Base-by-base conservation (phyloP, 2,329 filamentous ascomycete species). In the Botryosphaeria dothidea region DNA sequence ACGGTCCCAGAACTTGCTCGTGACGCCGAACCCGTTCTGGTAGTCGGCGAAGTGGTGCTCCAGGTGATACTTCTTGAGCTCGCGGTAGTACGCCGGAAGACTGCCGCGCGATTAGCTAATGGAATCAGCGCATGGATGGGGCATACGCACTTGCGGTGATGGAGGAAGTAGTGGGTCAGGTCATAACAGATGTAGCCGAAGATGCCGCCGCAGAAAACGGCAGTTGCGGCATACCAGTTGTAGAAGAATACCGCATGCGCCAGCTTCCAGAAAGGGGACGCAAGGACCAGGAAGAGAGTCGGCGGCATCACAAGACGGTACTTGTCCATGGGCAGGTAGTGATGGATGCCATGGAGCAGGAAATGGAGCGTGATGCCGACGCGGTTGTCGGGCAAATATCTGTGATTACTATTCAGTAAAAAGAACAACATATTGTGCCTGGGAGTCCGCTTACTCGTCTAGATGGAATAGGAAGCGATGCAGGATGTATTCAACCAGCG, bases 291-390 rank as follows among this genome's bases (percentile, higher is more conserved):
- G 75, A 99, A 98, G 3, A 99, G 84, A 0, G 92, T 87, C 0
- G 95, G 95, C 1, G 95, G 95, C 95, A 99, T 98, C 69, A 99
- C 95, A 9, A 99, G 89, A 67, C 95, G 90, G 73, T 97, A 94
- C 75, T 90, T 94, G 81, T 99, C 95, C 95, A 99, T 98, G n/a
- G 95, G 95, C 4, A 99, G 86, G 79, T 98, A 99, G 79, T 99
- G 95, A 75, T 99, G 95, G 68, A 99, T 92, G 68, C 95, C 95
- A 73, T 99, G 95, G 27, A 99, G 90, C 45, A 97, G 81, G 81
- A 99, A 99, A 77, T 99, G 95, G 21, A 90, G 71, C 0, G 92
- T 96, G 66, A 99, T 83, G 68, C 86, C 90, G n/a, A 92, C 89
- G 64, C 92, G 86, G 77, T 98, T 96, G 76, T 99, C 92, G 0